Percentiles rank a stretch among this genome's conserved stretches.
phyloP scores from a whole-genome alignment of 2,329 filamentous ascomycete genomes.

The Cladorrhinum sp. region DNA sequence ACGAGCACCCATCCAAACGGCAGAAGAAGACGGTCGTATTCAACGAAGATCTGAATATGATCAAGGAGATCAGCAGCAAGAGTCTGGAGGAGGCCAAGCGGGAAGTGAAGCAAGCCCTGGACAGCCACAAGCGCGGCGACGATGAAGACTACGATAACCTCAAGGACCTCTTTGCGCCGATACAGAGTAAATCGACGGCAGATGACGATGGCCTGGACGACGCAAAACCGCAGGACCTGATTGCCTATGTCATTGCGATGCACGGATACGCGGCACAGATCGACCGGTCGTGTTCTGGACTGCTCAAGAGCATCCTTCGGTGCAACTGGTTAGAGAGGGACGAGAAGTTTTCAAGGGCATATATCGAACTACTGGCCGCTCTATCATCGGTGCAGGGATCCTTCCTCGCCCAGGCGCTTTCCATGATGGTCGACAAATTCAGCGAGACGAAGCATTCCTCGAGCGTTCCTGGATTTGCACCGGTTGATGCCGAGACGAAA shows the following conservation, averaged over 20 bases:
- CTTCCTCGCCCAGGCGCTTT: conserved; percentile 70
- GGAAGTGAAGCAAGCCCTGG: conserved; percentile 54
- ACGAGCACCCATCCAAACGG: conserved; percentile 47
- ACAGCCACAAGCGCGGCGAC: conserved; percentile 54
- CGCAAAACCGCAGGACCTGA: conserved; percentile 53
- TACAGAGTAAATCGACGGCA: conserved; percentile 36
- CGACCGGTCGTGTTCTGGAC: conserved; percentile 55
- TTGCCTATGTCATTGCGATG: conserved; percentile 61
- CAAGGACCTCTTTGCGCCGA: conserved; percentile 56
- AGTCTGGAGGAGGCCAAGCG: conserved; percentile 54
- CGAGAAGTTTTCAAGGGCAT: conserved; percentile 63
- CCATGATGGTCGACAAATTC: conserved; percentile 79
- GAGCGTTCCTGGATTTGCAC: conserved; percentile 51
- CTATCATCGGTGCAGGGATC: conserved; percentile 80
- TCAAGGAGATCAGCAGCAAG: conserved; percentile 52
- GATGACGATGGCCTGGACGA: conserved; percentile 41
- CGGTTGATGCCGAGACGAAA: conserved; percentile 62
- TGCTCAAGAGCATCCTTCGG: conserved; percentile 57
- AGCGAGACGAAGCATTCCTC: conserved; percentile 47
- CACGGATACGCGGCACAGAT: conserved; percentile 60
- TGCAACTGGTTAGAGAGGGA: conserved; percentile 65
- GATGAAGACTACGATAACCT: conserved; percentile 60
- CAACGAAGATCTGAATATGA: conserved; percentile 55
- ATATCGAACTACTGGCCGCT: conserved; percentile 64
- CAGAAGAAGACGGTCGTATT: conserved; percentile 55